Evolutionary conservation across 2,329 filamentous ascomycete species (phyloP).

Genomic region (Exophiala lecanii-corni): DNA sequence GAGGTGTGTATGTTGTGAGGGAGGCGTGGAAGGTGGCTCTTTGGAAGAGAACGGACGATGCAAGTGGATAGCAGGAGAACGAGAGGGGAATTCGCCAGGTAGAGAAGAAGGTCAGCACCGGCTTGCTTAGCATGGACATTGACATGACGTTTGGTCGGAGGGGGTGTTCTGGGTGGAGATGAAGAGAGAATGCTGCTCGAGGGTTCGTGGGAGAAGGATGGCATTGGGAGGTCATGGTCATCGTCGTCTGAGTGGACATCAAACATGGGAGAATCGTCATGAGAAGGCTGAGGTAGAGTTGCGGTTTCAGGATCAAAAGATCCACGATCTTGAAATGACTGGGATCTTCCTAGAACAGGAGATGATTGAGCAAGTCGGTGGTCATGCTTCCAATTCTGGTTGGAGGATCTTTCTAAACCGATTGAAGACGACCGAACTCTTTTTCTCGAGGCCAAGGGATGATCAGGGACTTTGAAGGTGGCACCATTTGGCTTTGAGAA

Average conservation of each 20-base stretch:
- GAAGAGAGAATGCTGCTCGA: constrained; percentile 53
- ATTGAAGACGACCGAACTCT: constrained; percentile 67
- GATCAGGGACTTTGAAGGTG: constrained; percentile 40
- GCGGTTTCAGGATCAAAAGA: constrained; percentile 70
- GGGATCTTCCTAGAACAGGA: constrained; percentile 65
- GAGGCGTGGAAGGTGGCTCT: constrained; percentile 72
- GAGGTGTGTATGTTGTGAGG: constrained; percentile 56
- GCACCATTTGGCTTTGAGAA: constrained; percentile 29
- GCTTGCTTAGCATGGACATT: constrained; percentile 63
- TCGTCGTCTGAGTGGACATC: constrained; percentile 58
- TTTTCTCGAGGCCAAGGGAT: constrained; percentile 51
- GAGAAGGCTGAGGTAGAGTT: constrained; percentile 51
- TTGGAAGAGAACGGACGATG: constrained; percentile 46
- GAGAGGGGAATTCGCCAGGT: constrained; percentile 86
- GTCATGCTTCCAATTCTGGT: constrained; percentile 68
- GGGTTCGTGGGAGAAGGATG: constrained; percentile 60
- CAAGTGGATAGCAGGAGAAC: constrained; percentile 53
- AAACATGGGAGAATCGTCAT: constrained; percentile 33
- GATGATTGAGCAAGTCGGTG: constrained; percentile 80
- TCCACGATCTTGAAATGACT: constrained; percentile 69
- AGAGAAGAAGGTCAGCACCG: constrained; percentile 74
- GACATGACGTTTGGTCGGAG: constrained; percentile 48
- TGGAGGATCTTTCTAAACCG: constrained; percentile 45
- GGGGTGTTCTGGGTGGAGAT: constrained; percentile 84
- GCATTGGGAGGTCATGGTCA: constrained; percentile 71